These are phyloP conservation scores for Aspergillus hiratsukae DNA, from an alignment of 2,329 filamentous ascomycete species.

Conservation along the genomic window DNA sequence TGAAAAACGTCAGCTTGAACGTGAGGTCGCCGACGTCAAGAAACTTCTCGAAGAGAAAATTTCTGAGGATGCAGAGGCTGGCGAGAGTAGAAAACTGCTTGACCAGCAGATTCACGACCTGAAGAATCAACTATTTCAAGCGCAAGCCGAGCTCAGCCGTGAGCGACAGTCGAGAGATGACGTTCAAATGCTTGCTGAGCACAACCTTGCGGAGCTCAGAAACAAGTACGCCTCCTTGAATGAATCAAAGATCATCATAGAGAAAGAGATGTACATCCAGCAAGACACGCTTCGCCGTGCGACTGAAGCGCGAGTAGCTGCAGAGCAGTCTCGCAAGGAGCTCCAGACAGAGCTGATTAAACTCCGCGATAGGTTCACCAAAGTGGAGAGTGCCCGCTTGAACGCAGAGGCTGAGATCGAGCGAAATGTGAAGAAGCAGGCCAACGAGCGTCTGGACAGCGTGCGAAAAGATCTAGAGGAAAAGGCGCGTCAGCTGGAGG, in stretches of 20 bases:
- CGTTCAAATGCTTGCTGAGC: slow-evolving; percentile 82
- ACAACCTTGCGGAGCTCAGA: slow-evolving; percentile 76
- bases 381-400: slow-evolving; percentile 78
- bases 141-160: slow-evolving; percentile 82
- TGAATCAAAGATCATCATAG: slow-evolving; percentile 92
- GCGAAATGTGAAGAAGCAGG: slow-evolving; percentile 69
- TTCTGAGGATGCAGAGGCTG: slow-evolving; percentile 81
- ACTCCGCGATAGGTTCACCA: slow-evolving; percentile 75
- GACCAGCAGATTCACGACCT: slow-evolving; percentile 84
- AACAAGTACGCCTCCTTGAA: slow-evolving; percentile 83
- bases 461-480: slow-evolving; percentile 76
- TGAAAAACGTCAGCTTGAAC: slow-evolving; percentile 76
- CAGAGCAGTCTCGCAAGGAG: slow-evolving; percentile 84
- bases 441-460: slow-evolving; percentile 73
- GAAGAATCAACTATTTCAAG: slow-evolving; percentile 77
- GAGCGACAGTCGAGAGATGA: slow-evolving; percentile 93
- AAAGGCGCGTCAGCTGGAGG: slow-evolving; percentile 69
- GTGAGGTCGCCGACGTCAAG: slow-evolving; percentile 85
- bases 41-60: slow-evolving; percentile 80
- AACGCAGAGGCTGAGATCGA: slow-evolving; percentile 79
- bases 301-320: slow-evolving; percentile 71
- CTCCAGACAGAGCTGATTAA: slow-evolving; percentile 79
- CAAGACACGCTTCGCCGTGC: slow-evolving; percentile 85
- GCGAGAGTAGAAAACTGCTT: slow-evolving; percentile 73
- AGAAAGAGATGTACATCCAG: slow-evolving; percentile 95